Conservation (phyloP, 139 green algal genomes). For the Micractinium conductrix region DNA sequence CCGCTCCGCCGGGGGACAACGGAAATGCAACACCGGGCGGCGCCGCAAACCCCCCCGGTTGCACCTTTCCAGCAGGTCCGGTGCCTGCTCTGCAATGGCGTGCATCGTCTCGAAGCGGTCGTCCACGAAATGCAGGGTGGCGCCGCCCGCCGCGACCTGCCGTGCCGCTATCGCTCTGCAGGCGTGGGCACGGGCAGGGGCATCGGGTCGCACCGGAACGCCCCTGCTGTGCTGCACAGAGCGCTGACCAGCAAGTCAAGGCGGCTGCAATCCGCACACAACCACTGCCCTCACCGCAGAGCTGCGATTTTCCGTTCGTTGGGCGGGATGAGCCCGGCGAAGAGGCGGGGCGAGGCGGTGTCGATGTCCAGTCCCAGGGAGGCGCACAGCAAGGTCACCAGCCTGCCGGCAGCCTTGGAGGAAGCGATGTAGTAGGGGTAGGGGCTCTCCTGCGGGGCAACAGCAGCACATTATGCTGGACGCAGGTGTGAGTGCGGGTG, state of each 20-base stretch:
- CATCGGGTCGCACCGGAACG: no score
- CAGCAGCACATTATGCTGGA: no score
- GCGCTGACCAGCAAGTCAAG: no score
- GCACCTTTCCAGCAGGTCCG: constrained; percentile 40
- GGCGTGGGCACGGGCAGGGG: not conserved
- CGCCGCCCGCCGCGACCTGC: constrained; percentile 38
- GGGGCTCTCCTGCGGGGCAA: constrained; percentile 42
- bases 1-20: no score
- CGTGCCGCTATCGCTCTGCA: constrained; percentile 47
- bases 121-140: constrained; percentile 78
- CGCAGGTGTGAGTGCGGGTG: no score
- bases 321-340: constrained; percentile 67
- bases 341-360: constrained; percentile 60
- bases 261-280: no score
- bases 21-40: no score
- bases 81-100: constrained; percentile 47
- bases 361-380: constrained; percentile 51
- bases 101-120: constrained; percentile 76
- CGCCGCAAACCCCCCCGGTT: no score
- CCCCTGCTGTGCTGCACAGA: no score
- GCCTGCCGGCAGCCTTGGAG: constrained; percentile 30
- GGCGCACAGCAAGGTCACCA: constrained; percentile 39
- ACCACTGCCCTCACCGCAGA: constrained; percentile 22
- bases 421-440: constrained; percentile 53
- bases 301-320: constrained; percentile 70